Base-by-base conservation (phyloP, 768 basidiomycete genomes). In the Mycena alexandri region DNA sequence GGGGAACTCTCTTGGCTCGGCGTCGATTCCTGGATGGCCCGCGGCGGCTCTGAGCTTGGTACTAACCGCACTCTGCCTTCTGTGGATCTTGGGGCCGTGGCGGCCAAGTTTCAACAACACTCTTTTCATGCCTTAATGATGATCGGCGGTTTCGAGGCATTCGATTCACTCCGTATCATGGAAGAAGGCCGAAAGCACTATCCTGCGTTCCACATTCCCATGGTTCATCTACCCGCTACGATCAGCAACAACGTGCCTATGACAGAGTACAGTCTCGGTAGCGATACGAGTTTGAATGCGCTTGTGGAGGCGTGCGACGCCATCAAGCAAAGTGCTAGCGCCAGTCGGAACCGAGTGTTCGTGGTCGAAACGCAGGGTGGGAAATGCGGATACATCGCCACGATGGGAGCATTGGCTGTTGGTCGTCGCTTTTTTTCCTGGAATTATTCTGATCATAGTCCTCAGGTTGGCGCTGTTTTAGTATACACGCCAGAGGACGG, bases 321-420 rank as follows among this genome's bases (percentile, higher is more conserved):
- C 46, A 98, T 99, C 81, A 98, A 96, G 82, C 98, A 99, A 84
- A 96, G 95, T 75, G 98, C 98, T 12, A 93, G 93, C 61, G 97
- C 98, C 6, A 98, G 95, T 75, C 80, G 98, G 69, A 96, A 99
- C 78, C 84, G 98, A 47, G 98, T 98, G 65, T 99, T 99, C 76
- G 93, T 99, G 1, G 95, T 99, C 19, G 97, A 99, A 80, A 98
- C 96, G 0, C 98, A 99, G 78, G 98, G 98, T 54, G 98, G 97
- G 11, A 91, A 93, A 76, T 98, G 94, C 76, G 98, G 98, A 11
- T 99, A 96, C 77, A 89, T 99, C 62, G 96, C 96, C 4, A 91
- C 96, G 1, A 88, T 99, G 86, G 98, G 98, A 58, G 98, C 95
- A 9, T 82, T 99, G 73, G 98, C 97, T 44, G 96, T 97, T 71